phyloP scores from a whole-genome alignment of 495 filamentous ascomycete genomes.

The Hamigera avellanea region DNA sequence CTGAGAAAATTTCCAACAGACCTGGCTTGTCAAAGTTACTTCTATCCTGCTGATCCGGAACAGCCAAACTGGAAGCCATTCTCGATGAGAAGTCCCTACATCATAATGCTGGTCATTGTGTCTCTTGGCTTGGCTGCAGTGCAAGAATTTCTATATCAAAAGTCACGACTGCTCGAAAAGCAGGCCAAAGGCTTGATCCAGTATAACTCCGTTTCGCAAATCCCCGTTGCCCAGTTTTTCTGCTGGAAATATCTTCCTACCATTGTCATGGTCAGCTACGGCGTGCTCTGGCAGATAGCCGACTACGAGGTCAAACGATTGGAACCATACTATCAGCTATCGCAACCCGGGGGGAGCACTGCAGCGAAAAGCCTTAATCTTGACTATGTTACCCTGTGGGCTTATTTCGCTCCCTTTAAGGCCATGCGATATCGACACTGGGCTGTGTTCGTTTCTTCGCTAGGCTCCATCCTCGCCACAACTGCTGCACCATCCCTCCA shows the following conservation, averaged over 20 bases:
- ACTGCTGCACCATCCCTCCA: constrained; percentile 51
- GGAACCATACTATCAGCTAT: constrained; percentile 66
- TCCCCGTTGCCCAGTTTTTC: constrained; percentile 46
- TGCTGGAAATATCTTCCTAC: constrained; percentile 64
- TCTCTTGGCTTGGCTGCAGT: constrained; percentile 42
- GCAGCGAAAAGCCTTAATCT: constrained; percentile 60
- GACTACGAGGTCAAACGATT: constrained; percentile 66
- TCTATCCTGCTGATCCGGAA: constrained; percentile 33
- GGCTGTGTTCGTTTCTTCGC: constrained; percentile 50
- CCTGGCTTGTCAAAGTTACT: constrained; percentile 20
- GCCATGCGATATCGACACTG: constrained; percentile 50
- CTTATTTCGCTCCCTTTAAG: constrained; percentile 48
- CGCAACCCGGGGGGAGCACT: constrained; percentile 44
- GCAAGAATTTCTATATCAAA: constrained; percentile 51
- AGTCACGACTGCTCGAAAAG: constrained; percentile 22
- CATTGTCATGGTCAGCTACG: constrained; percentile 55
- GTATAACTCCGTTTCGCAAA: constrained; percentile 41
- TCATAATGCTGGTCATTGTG: constrained; percentile 41
- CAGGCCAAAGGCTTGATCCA: constrained; percentile 22
- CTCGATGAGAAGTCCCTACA: constrained; percentile 56
- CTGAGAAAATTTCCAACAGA: constrained; percentile 3
- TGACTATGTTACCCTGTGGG: constrained; percentile 57
- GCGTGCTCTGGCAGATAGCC: constrained; percentile 62
- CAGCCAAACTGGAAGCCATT: constrained; percentile 63
- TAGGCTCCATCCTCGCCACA: constrained; percentile 51